Percentiles rank a stretch among this genome's conserved stretches.
Evolutionary conservation across 495 filamentous ascomycete species (phyloP).

Genomic region (Corynascus novoguineensis): DNA sequence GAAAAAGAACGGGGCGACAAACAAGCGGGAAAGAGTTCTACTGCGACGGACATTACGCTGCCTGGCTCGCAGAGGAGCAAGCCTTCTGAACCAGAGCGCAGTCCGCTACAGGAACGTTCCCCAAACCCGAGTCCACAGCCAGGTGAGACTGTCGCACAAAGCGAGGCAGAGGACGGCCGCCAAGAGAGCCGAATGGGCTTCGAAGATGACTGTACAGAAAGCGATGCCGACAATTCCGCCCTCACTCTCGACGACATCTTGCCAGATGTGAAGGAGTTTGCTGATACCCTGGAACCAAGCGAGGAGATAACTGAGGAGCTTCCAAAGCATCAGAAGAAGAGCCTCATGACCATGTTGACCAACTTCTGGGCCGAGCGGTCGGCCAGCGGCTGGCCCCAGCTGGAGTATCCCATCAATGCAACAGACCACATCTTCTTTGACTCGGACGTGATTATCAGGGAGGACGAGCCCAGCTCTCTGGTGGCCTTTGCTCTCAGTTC

Average conservation of each 20-base stretch:
- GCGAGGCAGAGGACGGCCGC: slow-evolving; percentile 46
- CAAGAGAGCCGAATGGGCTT: slow-evolving; percentile 53
- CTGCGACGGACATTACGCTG: slow-evolving; percentile 24
- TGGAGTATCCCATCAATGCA: slow-evolving; percentile 86
- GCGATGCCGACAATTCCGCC: slow-evolving; percentile 59
- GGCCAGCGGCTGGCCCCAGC: slow-evolving; percentile 87
- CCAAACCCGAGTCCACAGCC: slow-evolving; percentile 25
- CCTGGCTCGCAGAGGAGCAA: slow-evolving; percentile 27
- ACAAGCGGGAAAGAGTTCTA: slow-evolving; percentile 17
- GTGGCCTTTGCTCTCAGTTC: slow-evolving; percentile 89
- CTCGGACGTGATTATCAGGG: slow-evolving; percentile 94
- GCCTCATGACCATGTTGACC: slow-evolving; percentile 86
- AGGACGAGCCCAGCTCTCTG: slow-evolving; percentile 94
- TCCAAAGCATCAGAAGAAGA: slow-evolving; percentile 84
- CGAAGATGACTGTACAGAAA: slow-evolving; percentile 65
- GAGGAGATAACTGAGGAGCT: slow-evolving; percentile 66
- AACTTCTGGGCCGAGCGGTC: slow-evolving; percentile 99
- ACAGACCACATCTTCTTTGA: slow-evolving; percentile 95
- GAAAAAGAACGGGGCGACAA: slow-evolving; percentile 23
- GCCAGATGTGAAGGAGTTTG: slow-evolving; percentile 46
- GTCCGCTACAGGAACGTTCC: slow-evolving; percentile 20
- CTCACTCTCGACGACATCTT: slow-evolving; percentile 55
- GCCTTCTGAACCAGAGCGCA: slow-evolving; percentile 24
- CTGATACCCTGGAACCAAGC: slow-evolving; percentile 59
- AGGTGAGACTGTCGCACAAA: slow-evolving; percentile 41